Percentiles rank a stretch among this genome's conserved stretches.
Evolutionary conservation across 371 early-diverging fungal species (phyloP).

Genomic region (Chytridium lagenaria): DNA sequence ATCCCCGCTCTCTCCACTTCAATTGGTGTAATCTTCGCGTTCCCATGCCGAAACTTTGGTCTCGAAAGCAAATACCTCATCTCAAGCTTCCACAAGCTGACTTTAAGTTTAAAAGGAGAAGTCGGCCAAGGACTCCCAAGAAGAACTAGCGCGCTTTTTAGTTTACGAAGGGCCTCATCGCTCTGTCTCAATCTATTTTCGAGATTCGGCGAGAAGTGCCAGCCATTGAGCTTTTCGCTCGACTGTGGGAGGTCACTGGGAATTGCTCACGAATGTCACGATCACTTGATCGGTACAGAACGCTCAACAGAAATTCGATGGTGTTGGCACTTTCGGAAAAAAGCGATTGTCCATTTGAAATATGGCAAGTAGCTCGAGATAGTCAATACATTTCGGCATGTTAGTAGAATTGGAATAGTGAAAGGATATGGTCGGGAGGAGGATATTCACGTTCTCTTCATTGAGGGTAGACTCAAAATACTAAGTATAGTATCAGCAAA

Average conservation of each 20-base stretch:
- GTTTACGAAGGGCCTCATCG: not conserved
- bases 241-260: conserved; percentile 4
- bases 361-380: not conserved
- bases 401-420: conserved; percentile 19
- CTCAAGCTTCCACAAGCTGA: not conserved
- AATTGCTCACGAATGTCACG: conserved; percentile 5
- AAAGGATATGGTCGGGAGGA: conserved; percentile 17
- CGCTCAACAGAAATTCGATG: not conserved
- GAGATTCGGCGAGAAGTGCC: not conserved
- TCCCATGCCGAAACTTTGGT: not conserved
- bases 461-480: conserved; percentile 11
- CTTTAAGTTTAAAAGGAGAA: not conserved
- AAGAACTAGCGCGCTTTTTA: not conserved
- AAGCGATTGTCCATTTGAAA: conserved; percentile 11
- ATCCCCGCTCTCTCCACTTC: not conserved
- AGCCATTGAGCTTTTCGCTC: conserved; percentile 1
- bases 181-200: not conserved
- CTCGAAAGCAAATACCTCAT: not conserved
- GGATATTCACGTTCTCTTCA: conserved; percentile 19
- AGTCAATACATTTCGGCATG: conserved; percentile 17
- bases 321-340: conserved; percentile 4
- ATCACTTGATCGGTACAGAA: conserved; percentile 2
- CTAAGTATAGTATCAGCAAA: not conserved
- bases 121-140: conserved; percentile 10
- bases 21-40: not conserved